Evolutionary conservation across 2,329 filamentous ascomycete genomes (phyloP).

Genomic region (Alternaria ethzedia): DNA sequence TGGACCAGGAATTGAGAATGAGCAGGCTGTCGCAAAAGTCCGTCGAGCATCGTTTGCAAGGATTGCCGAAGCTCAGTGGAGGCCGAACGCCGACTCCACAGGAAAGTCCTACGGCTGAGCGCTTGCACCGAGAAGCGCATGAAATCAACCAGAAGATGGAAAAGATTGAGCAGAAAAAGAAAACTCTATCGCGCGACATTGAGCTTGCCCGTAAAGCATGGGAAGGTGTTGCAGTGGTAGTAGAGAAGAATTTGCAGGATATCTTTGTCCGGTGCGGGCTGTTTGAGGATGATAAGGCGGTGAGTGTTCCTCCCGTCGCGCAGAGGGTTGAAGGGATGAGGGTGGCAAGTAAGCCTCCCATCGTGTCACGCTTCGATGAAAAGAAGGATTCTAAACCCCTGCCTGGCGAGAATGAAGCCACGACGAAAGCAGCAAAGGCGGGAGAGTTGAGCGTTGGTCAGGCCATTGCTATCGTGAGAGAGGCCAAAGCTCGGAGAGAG

Average conservation of each 20-base stretch:
- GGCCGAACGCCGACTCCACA: neutral
- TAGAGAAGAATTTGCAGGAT: neutral
- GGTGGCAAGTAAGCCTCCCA: neutral
- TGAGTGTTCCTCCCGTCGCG: neutral
- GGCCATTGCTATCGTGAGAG: neutral
- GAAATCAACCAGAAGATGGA: neutral
- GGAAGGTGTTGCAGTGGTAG: neutral
- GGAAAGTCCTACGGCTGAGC: neutral
- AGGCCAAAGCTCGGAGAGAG: neutral
- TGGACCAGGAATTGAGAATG: neutral
- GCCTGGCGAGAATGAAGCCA: neutral
- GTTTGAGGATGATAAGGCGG: neutral
- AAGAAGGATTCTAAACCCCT: neutral
- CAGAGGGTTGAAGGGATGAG: neutral
- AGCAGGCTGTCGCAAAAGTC: neutral
- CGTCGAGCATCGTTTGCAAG: neutral
- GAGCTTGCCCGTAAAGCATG: neutral
- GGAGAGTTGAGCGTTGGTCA: neutral
- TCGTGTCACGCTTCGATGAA: neutral
- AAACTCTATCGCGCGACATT: neutral
- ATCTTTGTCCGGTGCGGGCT: neutral
- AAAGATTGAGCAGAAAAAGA: neutral
- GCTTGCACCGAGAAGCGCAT: neutral
- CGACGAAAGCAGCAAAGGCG: neutral
- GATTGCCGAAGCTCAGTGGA: neutral